Percentiles rank a stretch among this genome's conserved stretches.
Conservation (phyloP, 2,329 filamentous ascomycete genomes). For the Pleomassaria siparia region DNA sequence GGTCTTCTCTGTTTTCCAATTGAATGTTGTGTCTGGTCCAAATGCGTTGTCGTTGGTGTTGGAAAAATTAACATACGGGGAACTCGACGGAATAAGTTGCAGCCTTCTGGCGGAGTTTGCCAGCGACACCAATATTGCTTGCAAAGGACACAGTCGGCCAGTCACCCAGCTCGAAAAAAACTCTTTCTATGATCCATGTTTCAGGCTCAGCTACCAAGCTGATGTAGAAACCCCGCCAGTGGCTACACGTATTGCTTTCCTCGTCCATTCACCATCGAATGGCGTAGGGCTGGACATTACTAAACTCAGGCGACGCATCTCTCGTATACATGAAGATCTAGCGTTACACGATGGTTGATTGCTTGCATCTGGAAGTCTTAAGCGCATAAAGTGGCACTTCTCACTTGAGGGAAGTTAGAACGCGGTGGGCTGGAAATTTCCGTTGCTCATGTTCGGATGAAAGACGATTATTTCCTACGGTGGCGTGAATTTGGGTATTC, state of each 20-base stretch:
- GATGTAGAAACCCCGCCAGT: conserved; percentile 6
- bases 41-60: not conserved
- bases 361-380: not conserved
- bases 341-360: not conserved
- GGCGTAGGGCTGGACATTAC: conserved; percentile 6
- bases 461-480: conserved; percentile 1
- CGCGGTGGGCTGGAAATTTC: not conserved
- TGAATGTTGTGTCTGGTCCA: conserved; percentile 15
- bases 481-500: conserved; percentile 1
- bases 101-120: not conserved
- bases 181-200: not conserved
- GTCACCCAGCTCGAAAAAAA: not conserved
- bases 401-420: not conserved
- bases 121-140: not conserved
- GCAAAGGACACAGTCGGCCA: not conserved
- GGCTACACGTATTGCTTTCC: not conserved
- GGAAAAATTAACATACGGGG: not conserved
- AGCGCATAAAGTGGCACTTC: conserved; percentile 1
- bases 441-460: not conserved
- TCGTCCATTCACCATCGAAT: conserved; percentile 6
- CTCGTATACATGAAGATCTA: conserved; percentile 4
- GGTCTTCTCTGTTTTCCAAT: conserved; percentile 18
- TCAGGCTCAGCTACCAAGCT: conserved; percentile 4
- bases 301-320: not conserved
- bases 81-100: not conserved